These are phyloP conservation scores for Nigrospora oryzae DNA, from an alignment of 2,329 filamentous ascomycete genomes.

Conservation along the genomic window DNA sequence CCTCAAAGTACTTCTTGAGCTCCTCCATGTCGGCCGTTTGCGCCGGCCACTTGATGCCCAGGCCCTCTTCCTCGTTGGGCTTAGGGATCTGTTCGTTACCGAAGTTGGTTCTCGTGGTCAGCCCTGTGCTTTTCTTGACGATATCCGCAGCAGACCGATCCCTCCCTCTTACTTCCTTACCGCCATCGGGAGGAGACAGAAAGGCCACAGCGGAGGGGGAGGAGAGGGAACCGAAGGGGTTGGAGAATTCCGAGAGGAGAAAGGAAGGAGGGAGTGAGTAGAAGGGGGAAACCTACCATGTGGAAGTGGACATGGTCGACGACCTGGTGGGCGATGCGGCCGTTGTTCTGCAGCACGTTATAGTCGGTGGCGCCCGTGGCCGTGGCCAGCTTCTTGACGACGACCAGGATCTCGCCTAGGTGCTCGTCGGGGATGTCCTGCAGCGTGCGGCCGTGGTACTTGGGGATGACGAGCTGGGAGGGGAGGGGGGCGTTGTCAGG, in stretches of 20 bases:
- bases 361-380: conserved; percentile 73
- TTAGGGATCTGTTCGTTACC: conserved; percentile 70
- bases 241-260: background rate
- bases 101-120: conserved; percentile 2
- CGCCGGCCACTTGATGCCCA: conserved; percentile 73
- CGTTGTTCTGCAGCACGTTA: conserved; percentile 97
- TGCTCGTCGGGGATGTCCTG: conserved; percentile 87
- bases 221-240: no score
- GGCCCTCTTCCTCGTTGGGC: conserved; percentile 72
- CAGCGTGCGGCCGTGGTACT: conserved; percentile 86
- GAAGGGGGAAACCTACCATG: conserved; percentile 49
- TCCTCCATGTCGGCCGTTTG: conserved; percentile 71
- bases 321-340: conserved; percentile 79
- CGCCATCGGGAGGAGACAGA: no score
- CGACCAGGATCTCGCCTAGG: conserved; percentile 72
- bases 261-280: background rate
- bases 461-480: conserved; percentile 90
- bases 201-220: no score
- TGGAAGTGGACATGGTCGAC: conserved; percentile 96
- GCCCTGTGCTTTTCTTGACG: background rate
- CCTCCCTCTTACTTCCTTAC: no score
- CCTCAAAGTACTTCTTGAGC: conserved; percentile 70
- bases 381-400: conserved; percentile 77
- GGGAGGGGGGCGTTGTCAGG: background rate
- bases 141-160: background rate